A percentile compares a stretch with the other conserved stretches of the same genome.
These are phyloP conservation scores for Holtermannia corniformis DNA, from an alignment of 768 basidiomycete genomes.

Conservation along the genomic window DNA sequence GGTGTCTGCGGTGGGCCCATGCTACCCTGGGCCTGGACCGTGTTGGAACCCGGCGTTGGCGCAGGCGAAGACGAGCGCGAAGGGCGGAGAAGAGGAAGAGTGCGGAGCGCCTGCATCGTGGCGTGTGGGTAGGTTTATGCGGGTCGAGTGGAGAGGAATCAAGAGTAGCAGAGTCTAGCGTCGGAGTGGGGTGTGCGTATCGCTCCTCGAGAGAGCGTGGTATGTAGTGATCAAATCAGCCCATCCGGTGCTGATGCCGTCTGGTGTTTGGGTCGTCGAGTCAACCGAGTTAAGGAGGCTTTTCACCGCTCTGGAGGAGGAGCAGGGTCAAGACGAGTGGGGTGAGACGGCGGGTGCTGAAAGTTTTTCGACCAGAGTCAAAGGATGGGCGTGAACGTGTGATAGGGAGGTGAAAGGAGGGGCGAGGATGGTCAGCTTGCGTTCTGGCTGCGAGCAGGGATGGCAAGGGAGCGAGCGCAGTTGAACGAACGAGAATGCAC, in stretches of 20 bases:
- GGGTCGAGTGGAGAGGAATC: background rate
- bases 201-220: background rate
- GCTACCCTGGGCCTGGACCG: too few relatives aligned
- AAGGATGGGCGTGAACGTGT: background rate
- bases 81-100: conserved; percentile 39
- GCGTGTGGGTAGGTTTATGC: background rate
- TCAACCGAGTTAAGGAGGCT: conserved; percentile 40
- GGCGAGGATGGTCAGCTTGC: too few relatives aligned
- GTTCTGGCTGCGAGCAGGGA: too few relatives aligned
- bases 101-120: conserved; percentile 38
- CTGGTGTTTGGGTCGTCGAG: background rate
- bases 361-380: conserved; percentile 9
- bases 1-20: too few relatives aligned
- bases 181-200: background rate
- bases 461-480: too few relatives aligned
- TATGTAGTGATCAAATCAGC: conserved; percentile 4
- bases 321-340: conserved; percentile 33
- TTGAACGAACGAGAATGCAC: too few relatives aligned
- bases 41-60: too few relatives aligned
- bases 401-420: background rate
- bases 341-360: conserved; percentile 26
- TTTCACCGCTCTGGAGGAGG: conserved; percentile 36
- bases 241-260: conserved; percentile 5
- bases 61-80: conserved; percentile 39
- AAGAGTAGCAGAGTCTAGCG: background rate